Evolutionary conservation across 495 filamentous ascomycete genomes (phyloP).

Genomic region (Hyaloscypha finlandica): DNA sequence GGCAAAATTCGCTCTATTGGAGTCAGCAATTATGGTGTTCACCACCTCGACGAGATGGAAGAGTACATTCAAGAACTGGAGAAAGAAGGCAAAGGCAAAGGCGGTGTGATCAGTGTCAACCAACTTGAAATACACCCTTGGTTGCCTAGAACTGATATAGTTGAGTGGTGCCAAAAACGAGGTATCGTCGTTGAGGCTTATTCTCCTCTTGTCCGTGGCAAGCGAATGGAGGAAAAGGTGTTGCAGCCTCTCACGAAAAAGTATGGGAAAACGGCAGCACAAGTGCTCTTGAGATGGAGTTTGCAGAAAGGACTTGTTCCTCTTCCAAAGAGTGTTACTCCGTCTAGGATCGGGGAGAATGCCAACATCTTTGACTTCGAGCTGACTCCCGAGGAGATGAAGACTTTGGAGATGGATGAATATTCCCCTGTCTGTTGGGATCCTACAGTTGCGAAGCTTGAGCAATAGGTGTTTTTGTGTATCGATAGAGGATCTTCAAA

Average conservation of each 20-base stretch:
- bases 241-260: conserved; percentile 64
- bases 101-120: conserved; percentile 76
- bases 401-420: conserved; percentile 51
- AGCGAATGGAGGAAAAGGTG: conserved; percentile 64
- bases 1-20: conserved; percentile 68
- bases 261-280: conserved; percentile 71
- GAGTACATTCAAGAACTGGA: conserved; percentile 69
- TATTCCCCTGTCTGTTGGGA: conserved; percentile 76
- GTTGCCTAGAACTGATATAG: conserved; percentile 75
- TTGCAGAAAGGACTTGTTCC: conserved; percentile 78
- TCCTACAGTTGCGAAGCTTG: conserved; percentile 48
- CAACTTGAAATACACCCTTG: conserved; percentile 93
- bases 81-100: conserved; percentile 61
- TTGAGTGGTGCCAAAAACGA: conserved; percentile 69
- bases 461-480: conserved; percentile 13
- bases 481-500: background rate
- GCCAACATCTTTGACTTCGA: conserved; percentile 81
- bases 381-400: conserved; percentile 61
- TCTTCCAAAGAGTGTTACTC: conserved; percentile 74
- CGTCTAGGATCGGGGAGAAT: conserved; percentile 72
- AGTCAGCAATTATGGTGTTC: conserved; percentile 68
- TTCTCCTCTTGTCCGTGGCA: conserved; percentile 70
- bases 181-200: conserved; percentile 79
- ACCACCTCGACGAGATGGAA: conserved; percentile 74
- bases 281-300: conserved; percentile 85